Evolutionary conservation across 495 filamentous ascomycete species (phyloP), one percentile per base, ranked within the genome.

Genomic region (Aspergillus kassunensis): DNA sequence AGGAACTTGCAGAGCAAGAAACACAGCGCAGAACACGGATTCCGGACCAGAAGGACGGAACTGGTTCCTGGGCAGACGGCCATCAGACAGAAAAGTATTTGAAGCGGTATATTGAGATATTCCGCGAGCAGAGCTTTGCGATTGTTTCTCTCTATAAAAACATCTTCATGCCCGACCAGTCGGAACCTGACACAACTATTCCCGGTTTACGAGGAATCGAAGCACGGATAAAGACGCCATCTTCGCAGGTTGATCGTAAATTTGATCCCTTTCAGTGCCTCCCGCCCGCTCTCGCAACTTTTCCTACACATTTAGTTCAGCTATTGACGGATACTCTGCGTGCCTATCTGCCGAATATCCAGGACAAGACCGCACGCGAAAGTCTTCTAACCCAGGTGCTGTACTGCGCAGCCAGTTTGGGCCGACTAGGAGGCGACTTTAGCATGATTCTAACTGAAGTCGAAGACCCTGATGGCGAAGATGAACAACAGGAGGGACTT

Each of bases 51-150:
- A 58, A 64, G 35, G 57, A 62, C 19, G 49, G 53, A 24, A 44
- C 61, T 6, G 58, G 58, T 16, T 69, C 74, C 6, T 88, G 86
- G 85, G 80, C 84, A 0, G 82, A 80, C 6, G 93, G 92, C 0
- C 89, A 95, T 60, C 93, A 98, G 61, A 96, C 91, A 2, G 95
- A 97, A 62, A 80, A 89, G 20, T 99, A 90, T 57, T 72, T 99
- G 31, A 99, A 99, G 66, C 76, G 89, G 45, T 99, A 95, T 71
- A 86, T 99, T 59, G 95, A 99, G 66, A 95, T 97, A 24, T 97
- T 97, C 70, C 87, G 95, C 45, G 95, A 99, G 69, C 95, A 99
- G 68, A 93, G 89, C 60, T 99, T 99, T 62, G 87, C 87, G 10
- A 95, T 97, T 52, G 80, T 97, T 18, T 91, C 87, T 16, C 87